Conservation (phyloP, 257 asterid genomes). For the Buddleja alternifolia region DNA sequence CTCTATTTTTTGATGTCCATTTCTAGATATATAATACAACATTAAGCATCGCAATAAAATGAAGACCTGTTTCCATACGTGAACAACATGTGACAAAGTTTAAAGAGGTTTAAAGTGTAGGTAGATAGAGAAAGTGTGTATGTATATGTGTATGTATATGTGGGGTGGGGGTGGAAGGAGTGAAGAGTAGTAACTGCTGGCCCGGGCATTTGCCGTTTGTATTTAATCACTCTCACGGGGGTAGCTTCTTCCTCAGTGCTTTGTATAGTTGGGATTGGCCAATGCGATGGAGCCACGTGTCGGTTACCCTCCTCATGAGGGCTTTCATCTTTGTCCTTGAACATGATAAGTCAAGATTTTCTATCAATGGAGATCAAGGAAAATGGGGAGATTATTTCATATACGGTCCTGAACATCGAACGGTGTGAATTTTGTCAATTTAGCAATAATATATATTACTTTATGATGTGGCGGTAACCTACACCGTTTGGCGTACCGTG, state of each 20-base stretch:
- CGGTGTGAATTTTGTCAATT: too few species aligned
- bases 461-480: too few species aligned
- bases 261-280: slow-evolving; percentile 38
- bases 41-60: neutral
- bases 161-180: neutral
- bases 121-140: slow-evolving; percentile 25
- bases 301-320: slow-evolving; percentile 35
- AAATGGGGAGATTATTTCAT: too few species aligned
- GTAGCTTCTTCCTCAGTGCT: slow-evolving; percentile 33
- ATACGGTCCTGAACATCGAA: too few species aligned
- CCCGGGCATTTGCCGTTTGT: slow-evolving; percentile 66
- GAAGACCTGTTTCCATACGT: slow-evolving; percentile 3
- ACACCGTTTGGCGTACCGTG: too few species aligned
- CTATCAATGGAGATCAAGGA: neutral
- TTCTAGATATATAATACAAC: slow-evolving; percentile 20
- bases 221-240: slow-evolving; percentile 81
- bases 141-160: neutral
- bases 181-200: slow-evolving; percentile 39
- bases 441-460: too few species aligned
- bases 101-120: slow-evolving; percentile 29
- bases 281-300: slow-evolving; percentile 32
- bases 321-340: neutral
- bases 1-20: slow-evolving; percentile 21
- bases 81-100: slow-evolving; percentile 43
- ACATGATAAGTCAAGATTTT: neutral